Base-by-base conservation (phyloP, 2,329 filamentous ascomycete species). In the Torrubiellomyces zombiae region DNA sequence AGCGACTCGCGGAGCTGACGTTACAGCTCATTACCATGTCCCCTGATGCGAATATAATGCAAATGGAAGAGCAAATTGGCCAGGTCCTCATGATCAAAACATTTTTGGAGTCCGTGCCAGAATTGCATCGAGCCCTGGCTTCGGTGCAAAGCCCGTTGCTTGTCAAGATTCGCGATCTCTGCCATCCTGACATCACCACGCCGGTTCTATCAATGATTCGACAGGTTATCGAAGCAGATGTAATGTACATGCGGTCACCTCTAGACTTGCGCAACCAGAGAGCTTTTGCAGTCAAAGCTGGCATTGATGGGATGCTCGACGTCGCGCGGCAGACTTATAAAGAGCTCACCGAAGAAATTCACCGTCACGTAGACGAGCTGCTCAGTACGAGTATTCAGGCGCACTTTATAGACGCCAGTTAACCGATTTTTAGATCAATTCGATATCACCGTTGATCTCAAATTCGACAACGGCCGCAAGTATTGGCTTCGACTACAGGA, bases 291-390 rank as follows among this genome's bases (percentile, higher is more conserved):
- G 75, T 95, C 16, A 89, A 77, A 54, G 70, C 81, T 22, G 80
- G 81, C 1, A 71, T 89, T 20, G 83, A 81, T 38, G 80, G 80
- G 3, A 65, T 94, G 28, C 66, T 95, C 4, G 86, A 94, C 49
- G 78, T 94, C 18, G 80, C 82, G 17, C 68, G 85, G 5, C 76
- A 83, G 39, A 82, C 81, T 0, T 94, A 89, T 51, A 91, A 89
- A 38, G 86, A 95, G 45, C 71, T 77, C 2, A 89, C 75, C 5
- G 67, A 76, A 24, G 81, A 93, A 45, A 68, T 81, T 4, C 66
- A 76, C 36, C 61, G 75, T 25, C 68, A 86, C 43, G 60, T 86
- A 3, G 60, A 67, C 13, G 62, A 70, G 10, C 48, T 94, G 8
- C 67, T 67, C 32, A 59, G 80, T 77, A 47, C 28, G 54, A 33